Base-by-base conservation (phyloP, 148 eudicot genomes). In the Silene conica region DNA sequence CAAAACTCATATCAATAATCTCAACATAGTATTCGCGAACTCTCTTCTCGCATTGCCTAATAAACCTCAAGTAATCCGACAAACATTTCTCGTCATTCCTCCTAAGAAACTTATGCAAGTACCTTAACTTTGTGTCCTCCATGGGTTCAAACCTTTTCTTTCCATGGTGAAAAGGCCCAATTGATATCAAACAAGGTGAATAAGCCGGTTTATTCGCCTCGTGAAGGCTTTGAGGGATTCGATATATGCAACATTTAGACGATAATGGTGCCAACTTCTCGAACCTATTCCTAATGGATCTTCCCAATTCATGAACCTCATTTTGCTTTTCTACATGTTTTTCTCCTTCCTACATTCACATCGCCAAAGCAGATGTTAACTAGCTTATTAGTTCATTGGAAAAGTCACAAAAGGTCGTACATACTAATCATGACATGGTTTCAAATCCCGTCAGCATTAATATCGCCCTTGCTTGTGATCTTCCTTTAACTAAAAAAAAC, bases 121-220 rank as follows among this genome's bases (percentile, higher is more conserved):
- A 78, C 72, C 80, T 72, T 13, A 78, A 66, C n/a, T 78, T 78
- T 21, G 64, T 58, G 8, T 43, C 76, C 72, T 78, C 63, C 80
- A 78, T 78, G 16, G 71, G 9, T 43, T 72, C 28, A 23, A 72
- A 46, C 41, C 11, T 56, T 78, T 66, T 72, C 31, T 63, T 72
- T 3, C 71, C 66, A 43, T 56, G 22, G 38, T 71, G 76, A 22
- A 63, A 57, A 1, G 80, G 80, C 7, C 80, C 80, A 57, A 78
- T 66, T 45, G 75, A 77, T 10, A 77, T 26, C 3, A 77, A 10
- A 31, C 80, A 77, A 21, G 80, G 80, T 16, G 61, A 38, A 63
- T 61, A 77, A 54, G 70, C 75, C n/a, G 55, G 9, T 52, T 70
- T 55, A 52, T 77, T 71, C 10, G 22, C 64, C 8, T 50, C 50